Base-by-base conservation (phyloP, 176 grass and related monocot genomes). In the Raddia distichophylla region DNA sequence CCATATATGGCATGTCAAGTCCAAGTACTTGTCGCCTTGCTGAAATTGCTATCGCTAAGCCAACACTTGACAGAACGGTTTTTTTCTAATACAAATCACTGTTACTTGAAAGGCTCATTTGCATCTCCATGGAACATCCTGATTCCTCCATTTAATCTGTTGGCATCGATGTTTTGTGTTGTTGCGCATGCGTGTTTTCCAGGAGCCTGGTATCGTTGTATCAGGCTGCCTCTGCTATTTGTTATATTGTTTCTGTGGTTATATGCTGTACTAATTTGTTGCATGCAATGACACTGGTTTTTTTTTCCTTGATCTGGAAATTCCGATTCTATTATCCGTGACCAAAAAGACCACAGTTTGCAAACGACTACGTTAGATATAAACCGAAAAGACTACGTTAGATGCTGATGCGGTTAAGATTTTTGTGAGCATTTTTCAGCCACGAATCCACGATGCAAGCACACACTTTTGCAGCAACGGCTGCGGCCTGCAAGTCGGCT, bases 21-120 rank as follows among this genome's bases (percentile, higher is more conserved):
- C 52, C 12, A 66, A 51, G 67, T 55, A 79, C 48, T 78, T 63
- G 74, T 60, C 60, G 64, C 17, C 67, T 67, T 32, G 5, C 27
- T 78, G 66, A 66, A 83, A 73, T 43, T 15, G 59, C 6, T 81
- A 43, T 20, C 57, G 43, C 53, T 19, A 67, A 90, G 82, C 78
- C 67, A 27, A 57, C 44, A 35, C 17, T 73, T 53, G 35, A 71
- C 71, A 65, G 63, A 76, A 80, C 71, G 56, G 60, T 64, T 81
- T 71, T 57, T 81, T 71, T 57, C 67, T 76, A 34, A 72, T 72
- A 70, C 18, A 55, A 59, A 57, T 62, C 54, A 42, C 48, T 53
- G 13, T 77, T 69, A 37, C 11, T 74, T 60, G 49, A 64, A 64
- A 69, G 40, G 3, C 12, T 16, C 55, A 27, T 80, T 4, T 33